Percentiles rank a stretch among this genome's conserved stretches.
phyloP scores from a whole-genome alignment of 148 eudicot species.

The Selenicereus undatus region DNA sequence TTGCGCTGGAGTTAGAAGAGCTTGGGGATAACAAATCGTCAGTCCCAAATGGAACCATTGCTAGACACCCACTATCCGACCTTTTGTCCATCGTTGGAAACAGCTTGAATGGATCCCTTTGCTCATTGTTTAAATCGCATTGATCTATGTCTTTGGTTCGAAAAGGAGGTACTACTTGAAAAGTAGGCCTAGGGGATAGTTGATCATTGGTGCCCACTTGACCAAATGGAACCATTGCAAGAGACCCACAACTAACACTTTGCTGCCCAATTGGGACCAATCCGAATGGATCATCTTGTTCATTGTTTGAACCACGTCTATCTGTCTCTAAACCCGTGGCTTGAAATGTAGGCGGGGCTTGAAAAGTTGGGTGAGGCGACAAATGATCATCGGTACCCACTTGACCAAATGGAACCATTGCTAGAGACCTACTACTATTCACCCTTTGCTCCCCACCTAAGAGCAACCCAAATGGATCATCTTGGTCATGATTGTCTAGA shows the following conservation, averaged over 20 bases:
- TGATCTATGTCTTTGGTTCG: conserved; percentile 25
- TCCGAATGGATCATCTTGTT: neutral
- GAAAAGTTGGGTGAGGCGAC: conserved; percentile 25
- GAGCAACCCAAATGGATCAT: too few species aligned
- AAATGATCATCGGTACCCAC: neutral
- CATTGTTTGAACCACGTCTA: neutral
- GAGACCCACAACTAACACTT: neutral
- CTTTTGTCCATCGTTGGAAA: neutral
- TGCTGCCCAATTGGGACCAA: neutral
- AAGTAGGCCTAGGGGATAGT: conserved; percentile 28
- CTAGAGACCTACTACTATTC: neutral
- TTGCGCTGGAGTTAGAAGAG: neutral
- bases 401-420: neutral
- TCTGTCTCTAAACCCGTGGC: conserved; percentile 29
- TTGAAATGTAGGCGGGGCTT: conserved; percentile 53
- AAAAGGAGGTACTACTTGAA: conserved; percentile 57
- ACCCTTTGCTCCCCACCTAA: neutral
- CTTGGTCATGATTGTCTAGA: too few species aligned
- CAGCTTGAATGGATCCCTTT: neutral
- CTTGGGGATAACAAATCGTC: neutral
- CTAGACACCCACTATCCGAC: neutral
- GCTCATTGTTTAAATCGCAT: neutral
- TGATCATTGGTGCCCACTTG: conserved; percentile 9
- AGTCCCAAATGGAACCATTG: neutral
- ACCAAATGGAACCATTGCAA: neutral